phyloP scores from a whole-genome alignment of 2,329 filamentous ascomycete genomes.

The Penicillium italicum region DNA sequence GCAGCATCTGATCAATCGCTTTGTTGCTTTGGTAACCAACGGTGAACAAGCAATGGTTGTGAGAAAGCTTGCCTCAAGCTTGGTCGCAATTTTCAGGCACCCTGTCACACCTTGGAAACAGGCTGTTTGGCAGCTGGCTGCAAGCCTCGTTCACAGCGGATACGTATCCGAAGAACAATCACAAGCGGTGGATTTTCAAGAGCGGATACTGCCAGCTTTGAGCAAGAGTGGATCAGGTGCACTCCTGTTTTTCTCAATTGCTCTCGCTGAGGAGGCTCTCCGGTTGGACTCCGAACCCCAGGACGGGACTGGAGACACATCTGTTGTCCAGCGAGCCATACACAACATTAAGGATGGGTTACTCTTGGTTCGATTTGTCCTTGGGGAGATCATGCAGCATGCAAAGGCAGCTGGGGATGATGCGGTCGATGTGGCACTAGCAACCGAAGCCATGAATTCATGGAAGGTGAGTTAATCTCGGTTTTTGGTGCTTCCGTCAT shows the following conservation, averaged over 20 bases:
- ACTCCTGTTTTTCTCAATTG: slow-evolving; percentile 40
- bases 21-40: slow-evolving; percentile 39
- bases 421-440: slow-evolving; percentile 22
- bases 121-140: slow-evolving; percentile 36
- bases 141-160: slow-evolving; percentile 38
- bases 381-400: slow-evolving; percentile 24
- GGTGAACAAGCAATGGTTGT: slow-evolving; percentile 41
- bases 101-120: slow-evolving; percentile 38
- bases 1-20: slow-evolving; percentile 42
- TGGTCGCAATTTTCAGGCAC: slow-evolving; percentile 45
- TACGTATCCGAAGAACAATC: slow-evolving; percentile 36
- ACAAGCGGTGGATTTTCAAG: slow-evolving; percentile 29
- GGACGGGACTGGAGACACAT: slow-evolving; percentile 5
- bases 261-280: slow-evolving; percentile 40
- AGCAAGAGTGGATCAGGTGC: slow-evolving; percentile 35
- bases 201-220: slow-evolving; percentile 36
- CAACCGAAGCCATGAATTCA: slow-evolving; percentile 35
- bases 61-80: slow-evolving; percentile 46
- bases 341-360: slow-evolving; percentile 39
- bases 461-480: slow-evolving; percentile 32
- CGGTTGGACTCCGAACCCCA: slow-evolving; percentile 20
- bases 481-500: too few relatives aligned
- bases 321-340: slow-evolving; percentile 16
- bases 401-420: slow-evolving; percentile 22
- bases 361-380: slow-evolving; percentile 31